Conservation (phyloP, 805 yeast species). For the Wickerhamomyces xylosicus region DNA sequence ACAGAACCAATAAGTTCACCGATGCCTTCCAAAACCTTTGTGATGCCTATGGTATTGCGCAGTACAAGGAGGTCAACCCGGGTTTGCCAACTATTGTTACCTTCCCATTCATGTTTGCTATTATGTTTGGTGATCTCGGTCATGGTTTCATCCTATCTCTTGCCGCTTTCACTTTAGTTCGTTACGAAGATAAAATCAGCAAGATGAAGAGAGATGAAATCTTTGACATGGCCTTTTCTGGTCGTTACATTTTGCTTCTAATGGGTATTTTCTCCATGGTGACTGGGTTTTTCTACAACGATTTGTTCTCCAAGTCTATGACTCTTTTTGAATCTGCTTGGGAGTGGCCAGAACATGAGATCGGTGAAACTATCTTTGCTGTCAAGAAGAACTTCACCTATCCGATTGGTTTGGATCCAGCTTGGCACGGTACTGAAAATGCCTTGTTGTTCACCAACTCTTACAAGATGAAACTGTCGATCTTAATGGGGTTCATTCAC, state of each 20-base stretch:
- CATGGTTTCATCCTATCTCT: constrained; percentile 81
- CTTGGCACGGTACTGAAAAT: constrained; percentile 99
- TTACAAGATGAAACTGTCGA: constrained; percentile 93
- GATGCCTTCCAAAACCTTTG: constrained; percentile 86
- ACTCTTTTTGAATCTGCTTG: constrained; percentile 81
- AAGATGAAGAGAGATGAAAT: constrained; percentile 79
- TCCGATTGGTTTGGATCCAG: constrained; percentile 80
- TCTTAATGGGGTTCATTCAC: constrained; percentile 89
- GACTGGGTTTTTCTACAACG: constrained; percentile 91
- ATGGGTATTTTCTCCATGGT: constrained; percentile 96
- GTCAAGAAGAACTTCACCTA: constrained; percentile 52
- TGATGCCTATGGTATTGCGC: constrained; percentile 91
- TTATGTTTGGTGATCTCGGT: constrained; percentile 98
- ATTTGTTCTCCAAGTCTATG: constrained; percentile 86
- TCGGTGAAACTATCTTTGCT: constrained; percentile 65
- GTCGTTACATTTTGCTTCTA: constrained; percentile 79
- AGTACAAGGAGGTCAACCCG: constrained; percentile 92
- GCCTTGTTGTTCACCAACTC: constrained; percentile 85
- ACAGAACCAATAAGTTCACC: constrained; percentile 87
- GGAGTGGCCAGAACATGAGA: constrained; percentile 75
- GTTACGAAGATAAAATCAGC: constrained; percentile 63
- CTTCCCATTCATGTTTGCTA: constrained; percentile 97
- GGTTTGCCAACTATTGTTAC: constrained; percentile 92
- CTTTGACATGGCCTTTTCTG: constrained; percentile 91
- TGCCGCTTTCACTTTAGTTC: constrained; percentile 61